A percentile compares a stretch with the other conserved stretches of the same genome.
phyloP scores from a whole-genome alignment of 1,139 yeast genomes.

The Candida tetrigidarum region DNA sequence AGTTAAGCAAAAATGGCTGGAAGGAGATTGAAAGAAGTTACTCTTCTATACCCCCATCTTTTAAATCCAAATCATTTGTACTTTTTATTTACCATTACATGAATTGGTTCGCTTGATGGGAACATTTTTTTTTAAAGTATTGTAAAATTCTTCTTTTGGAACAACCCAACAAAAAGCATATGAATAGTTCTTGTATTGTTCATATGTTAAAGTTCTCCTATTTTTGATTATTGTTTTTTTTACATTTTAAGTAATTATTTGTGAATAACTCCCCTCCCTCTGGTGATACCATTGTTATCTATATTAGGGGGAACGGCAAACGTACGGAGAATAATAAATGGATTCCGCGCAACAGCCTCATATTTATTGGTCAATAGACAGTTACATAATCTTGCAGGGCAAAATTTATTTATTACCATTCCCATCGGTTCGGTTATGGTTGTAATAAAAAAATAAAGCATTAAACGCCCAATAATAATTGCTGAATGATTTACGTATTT shows the following conservation, averaged over 20 bases:
- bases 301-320: no score
- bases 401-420: neutral
- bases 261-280: neutral
- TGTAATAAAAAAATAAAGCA: no score
- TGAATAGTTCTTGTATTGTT: no score
- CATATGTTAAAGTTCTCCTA: no score
- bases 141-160: neutral
- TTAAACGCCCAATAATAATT: no score
- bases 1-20: conserved; percentile 57
- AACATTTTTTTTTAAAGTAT: conserved; percentile 24
- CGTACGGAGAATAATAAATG: neutral
- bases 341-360: no score
- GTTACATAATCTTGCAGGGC: neutral
- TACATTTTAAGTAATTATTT: no score
- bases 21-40: conserved; percentile 37
- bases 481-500: no score
- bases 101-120: conserved; percentile 53
- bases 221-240: neutral
- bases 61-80: conserved; percentile 32
- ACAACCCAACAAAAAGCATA: no score
- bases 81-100: conserved; percentile 8
- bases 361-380: neutral
- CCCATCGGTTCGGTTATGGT: no score
- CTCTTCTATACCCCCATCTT: no score
- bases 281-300: neutral